Evolutionary conservation across 257 asterid species (phyloP), one percentile per base, ranked within the genome.

Genomic region (Oldenlandia corymbosa): DNA sequence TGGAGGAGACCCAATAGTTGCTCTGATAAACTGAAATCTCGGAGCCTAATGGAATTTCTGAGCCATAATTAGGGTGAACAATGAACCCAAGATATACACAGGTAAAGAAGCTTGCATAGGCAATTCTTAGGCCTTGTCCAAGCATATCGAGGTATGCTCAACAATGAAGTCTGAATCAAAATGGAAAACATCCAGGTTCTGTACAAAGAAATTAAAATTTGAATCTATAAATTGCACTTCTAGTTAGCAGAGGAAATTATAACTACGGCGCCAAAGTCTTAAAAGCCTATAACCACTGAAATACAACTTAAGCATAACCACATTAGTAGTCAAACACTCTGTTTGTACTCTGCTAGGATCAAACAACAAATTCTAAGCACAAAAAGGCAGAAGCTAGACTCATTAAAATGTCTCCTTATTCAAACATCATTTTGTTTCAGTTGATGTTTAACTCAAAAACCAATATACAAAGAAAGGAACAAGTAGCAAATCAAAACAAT

Each of bases 1-100:
- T 79, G 28, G 79, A 60, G 42, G 84, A 79, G 65, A 60, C 68
- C 84, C 84, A 79, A 67, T 42, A 75, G 55, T 67, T 70, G 50
- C 49, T 66, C 14, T 73, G 75, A 58, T 48, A 72, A 5, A 71
- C 74, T 5, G 75, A 75, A 57, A 79, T 30, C 65, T 48, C 73
- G 58, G 84, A 79, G 60, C 81, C 81, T 68, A 79, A 36, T 23
- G 71, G 67, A 63, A 79, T 75, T 42, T 60, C 68, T 17, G 79
- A 75, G 53, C 73, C 23, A 14, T 43, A 53, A 48, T n/a, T 69
- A 36, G 72, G 50, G 60, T 28, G 46, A 42, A 75, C 59, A 56
- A 72, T 64, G 53, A 54, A 69, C 18, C 60, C 62, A 24, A 71
- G 18, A 45, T 24, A 69, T 68, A 64, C 31, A 34, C 45, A 75